Evolutionary conservation across 441 rosid species (phyloP).

Genomic region (Omphalea diandra): DNA sequence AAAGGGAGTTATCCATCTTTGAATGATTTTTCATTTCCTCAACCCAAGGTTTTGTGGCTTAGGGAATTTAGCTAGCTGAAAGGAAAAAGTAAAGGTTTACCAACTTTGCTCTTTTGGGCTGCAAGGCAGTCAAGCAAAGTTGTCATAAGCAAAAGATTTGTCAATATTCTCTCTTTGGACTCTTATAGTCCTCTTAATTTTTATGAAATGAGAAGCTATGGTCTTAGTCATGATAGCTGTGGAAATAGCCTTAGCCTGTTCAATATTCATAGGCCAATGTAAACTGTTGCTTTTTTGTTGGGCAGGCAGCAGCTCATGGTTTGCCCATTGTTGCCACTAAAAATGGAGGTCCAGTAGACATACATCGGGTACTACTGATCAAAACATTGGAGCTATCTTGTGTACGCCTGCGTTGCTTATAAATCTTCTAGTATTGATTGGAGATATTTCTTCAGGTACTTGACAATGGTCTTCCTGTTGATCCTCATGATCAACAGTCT

Average conservation of each 20-base stretch:
- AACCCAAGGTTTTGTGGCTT: neutral
- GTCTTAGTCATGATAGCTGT: neutral
- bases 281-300: constrained; percentile 16
- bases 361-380: constrained; percentile 48
- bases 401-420: neutral
- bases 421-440: constrained; percentile 2
- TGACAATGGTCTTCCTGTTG: constrained; percentile 88
- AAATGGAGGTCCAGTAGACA: constrained; percentile 97
- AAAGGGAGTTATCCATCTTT: too few relatives aligned
- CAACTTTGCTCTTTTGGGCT: neutral
- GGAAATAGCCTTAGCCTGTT: constrained; percentile 1
- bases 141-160: neutral
- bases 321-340: constrained; percentile 89
- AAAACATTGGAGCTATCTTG: neutral
- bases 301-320: constrained; percentile 92
- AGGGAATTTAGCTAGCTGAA: neutral
- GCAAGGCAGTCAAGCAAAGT: neutral
- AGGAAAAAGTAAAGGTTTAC: neutral
- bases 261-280: neutral
- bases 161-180: neutral
- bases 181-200: neutral
- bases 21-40: neutral
- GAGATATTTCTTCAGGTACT: constrained; percentile 48
- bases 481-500: constrained; percentile 89
- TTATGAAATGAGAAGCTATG: neutral